Base-by-base conservation (phyloP, 1,284 basidiomycete genomes). In the Athelia psychrophila region DNA sequence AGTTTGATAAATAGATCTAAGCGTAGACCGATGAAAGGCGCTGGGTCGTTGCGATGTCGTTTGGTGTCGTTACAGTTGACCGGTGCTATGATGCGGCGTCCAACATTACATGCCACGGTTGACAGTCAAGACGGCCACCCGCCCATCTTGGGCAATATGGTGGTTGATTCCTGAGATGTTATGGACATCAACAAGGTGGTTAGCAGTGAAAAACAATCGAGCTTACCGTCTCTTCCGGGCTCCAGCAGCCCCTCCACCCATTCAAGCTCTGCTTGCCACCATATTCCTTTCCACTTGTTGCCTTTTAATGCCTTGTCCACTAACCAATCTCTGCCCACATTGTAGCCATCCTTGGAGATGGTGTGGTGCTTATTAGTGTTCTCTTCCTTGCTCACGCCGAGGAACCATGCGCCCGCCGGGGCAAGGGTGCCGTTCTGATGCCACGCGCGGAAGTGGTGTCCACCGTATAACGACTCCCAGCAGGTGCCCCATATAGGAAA, bases 331-430 rank as follows among this genome's bases (percentile, higher is more conserved):
- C 90, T 81, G 12, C 89, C 88, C 45, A 86, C 70, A 59, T 92
- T 91, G 60, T 90, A 92, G 4, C 89, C 89, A 53, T 93, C 70
- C 9, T 81, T 79, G 19, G 83, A 76, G 50, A 93, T 91, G 65
- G 75, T 83, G 61, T 93, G 89, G 54, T 83, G 72, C 59, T 80
- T 83, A 18, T 74, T 75, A 2, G 83, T 83, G 58, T 88, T 76
- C 69, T 81, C 71, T 68, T 91, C 88, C 64, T 88, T 85, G 5
- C 88, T 91, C 4, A 76, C 88, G 1, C 88, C 88, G 54, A 30
- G 51, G 64, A 90, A 91, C 75, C 86, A 82, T 13, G 88, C 88
- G 3, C 81, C 79, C 36, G 77, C 85, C 59, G 84, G 69, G 0
- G 79, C 84, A 5, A 60, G 52, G 1, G 81, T 75, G 0, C 88